Evolutionary conservation across 2,329 filamentous ascomycete species (phyloP), one percentile per base, ranked within the genome.

Genomic region (Ampelomyces quisqualis): DNA sequence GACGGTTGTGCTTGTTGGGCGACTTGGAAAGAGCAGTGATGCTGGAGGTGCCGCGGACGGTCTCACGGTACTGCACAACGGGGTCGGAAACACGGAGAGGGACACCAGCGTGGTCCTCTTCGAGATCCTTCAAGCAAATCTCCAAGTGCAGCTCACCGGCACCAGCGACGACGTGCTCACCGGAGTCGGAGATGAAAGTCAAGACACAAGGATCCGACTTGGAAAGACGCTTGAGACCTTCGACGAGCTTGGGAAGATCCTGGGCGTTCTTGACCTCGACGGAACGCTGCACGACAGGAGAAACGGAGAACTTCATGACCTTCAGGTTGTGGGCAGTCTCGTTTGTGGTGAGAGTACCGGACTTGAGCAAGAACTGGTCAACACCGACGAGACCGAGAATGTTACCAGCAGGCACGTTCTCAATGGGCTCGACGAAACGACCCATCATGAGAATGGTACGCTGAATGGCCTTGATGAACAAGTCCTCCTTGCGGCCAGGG

Each of bases 291-390:
- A 98, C 93, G 77, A 98, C 93, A 67, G 93, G 93, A 48, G 93
- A 97, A 73, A 98, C 93, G 70, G 93, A 98, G 87, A 98, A 98
- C 82, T 96, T 97, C 93, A 98, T 98, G 78, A 98, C 93, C 86
- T 97, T 97, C 69, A 98, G 79, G 86, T 98, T 98, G 86, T 98
- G 93, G 72, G 93, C 91, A 58, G 89, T 94, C 62, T 98, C 93
- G 71, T 81, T 85, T 72, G 91, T 97, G 77, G 90, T 95, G 67
- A 98, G 87, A 69, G 93, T 98, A 86, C 93, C 93, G 73, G 93
- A 97, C 86, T 98, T 98, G 81, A 98, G 90, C 81, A 98, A 81
- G 88, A 97, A 98, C 84, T 98, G 93, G 74, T 98, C 93, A 65
- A 98, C 89, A 85, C 93, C 93, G 71, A 98, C 93, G 68, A 98